phyloP scores from a whole-genome alignment of 495 filamentous ascomycete genomes.

The Tuber aestivum region DNA sequence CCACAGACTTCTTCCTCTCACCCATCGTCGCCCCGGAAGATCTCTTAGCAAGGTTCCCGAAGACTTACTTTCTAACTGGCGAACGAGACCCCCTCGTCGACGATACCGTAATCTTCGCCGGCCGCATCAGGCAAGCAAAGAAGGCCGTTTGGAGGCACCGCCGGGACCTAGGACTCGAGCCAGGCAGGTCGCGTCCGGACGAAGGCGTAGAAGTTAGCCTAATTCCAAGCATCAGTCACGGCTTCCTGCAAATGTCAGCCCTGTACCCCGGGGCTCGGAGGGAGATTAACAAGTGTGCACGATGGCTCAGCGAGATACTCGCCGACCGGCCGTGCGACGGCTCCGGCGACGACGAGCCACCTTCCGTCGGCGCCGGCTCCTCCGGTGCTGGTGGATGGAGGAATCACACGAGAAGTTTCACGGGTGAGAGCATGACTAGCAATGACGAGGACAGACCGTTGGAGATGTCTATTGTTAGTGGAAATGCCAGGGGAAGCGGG shows the following conservation, averaged over 20 bases:
- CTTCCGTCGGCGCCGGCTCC: slow-evolving; percentile 5
- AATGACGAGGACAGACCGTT: slow-evolving; percentile 38
- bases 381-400: slow-evolving; percentile 32
- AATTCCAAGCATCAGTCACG: slow-evolving; percentile 82
- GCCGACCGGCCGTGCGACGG: slow-evolving; percentile 47
- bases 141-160: slow-evolving; percentile 58
- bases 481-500: slow-evolving; percentile 40
- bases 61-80: slow-evolving; percentile 86
- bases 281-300: slow-evolving; percentile 64
- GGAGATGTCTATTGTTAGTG: slow-evolving; percentile 38
- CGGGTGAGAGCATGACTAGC: slow-evolving; percentile 24
- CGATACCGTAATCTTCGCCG: slow-evolving; percentile 93
- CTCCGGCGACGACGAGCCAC: neutral
- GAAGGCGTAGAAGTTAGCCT: slow-evolving; percentile 63
- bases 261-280: slow-evolving; percentile 83
- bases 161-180: slow-evolving; percentile 57
- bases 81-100: slow-evolving; percentile 94
- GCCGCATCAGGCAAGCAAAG: slow-evolving; percentile 76
- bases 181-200: slow-evolving; percentile 29
- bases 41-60: slow-evolving; percentile 76
- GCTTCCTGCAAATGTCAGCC: slow-evolving; percentile 82
- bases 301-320: slow-evolving; percentile 74
- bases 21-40: slow-evolving; percentile 83
- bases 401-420: slow-evolving; percentile 29
- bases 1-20: slow-evolving; percentile 79